phyloP scores from a whole-genome alignment of 495 filamentous ascomycete species.

The Aspergillus baeticus region DNA sequence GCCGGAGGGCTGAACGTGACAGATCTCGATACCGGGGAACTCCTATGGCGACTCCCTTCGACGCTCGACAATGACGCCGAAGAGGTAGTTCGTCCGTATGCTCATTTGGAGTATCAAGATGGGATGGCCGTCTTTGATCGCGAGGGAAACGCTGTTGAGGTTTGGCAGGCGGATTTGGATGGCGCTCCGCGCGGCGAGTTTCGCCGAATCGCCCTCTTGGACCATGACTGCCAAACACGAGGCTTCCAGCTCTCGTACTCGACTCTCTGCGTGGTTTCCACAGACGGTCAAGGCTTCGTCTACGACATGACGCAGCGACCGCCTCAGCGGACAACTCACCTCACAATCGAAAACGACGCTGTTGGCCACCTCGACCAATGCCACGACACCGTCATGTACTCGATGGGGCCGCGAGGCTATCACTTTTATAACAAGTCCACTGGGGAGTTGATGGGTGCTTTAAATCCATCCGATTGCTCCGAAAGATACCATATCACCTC shows the following conservation, averaged over 20 bases:
- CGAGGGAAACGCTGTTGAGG: slow-evolving; percentile 38
- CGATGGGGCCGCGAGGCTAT: slow-evolving; percentile 37
- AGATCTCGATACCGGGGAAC: slow-evolving; percentile 36
- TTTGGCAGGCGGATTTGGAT: slow-evolving; percentile 36
- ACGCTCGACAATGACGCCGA: slow-evolving; percentile 25
- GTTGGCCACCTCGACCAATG: slow-evolving; percentile 41
- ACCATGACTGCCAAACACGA: slow-evolving; percentile 38
- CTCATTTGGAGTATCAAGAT: slow-evolving; percentile 44
- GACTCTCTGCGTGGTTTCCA: slow-evolving; percentile 43
- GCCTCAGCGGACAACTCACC: slow-evolving; percentile 27
- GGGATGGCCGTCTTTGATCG: slow-evolving; percentile 42
- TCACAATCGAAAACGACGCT: slow-evolving; percentile 31
- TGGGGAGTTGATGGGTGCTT: slow-evolving; percentile 27
- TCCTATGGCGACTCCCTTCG: slow-evolving; percentile 39
- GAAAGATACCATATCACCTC: slow-evolving; percentile 34
- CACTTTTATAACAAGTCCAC: slow-evolving; percentile 32
- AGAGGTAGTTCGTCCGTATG: slow-evolving; percentile 32
- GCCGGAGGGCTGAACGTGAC: slow-evolving; percentile 39
- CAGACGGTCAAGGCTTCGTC: slow-evolving; percentile 36
- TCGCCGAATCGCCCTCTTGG: slow-evolving; percentile 33
- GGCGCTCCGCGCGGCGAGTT: slow-evolving; percentile 35
- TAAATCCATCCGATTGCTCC: slow-evolving; percentile 29
- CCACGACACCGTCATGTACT: slow-evolving; percentile 37
- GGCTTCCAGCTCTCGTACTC: slow-evolving; percentile 40
- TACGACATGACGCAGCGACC: slow-evolving; percentile 42